These are phyloP conservation scores for Pseudoneurospora amorphoporcata DNA, from an alignment of 495 filamentous ascomycete genomes.

Conservation along the genomic window DNA sequence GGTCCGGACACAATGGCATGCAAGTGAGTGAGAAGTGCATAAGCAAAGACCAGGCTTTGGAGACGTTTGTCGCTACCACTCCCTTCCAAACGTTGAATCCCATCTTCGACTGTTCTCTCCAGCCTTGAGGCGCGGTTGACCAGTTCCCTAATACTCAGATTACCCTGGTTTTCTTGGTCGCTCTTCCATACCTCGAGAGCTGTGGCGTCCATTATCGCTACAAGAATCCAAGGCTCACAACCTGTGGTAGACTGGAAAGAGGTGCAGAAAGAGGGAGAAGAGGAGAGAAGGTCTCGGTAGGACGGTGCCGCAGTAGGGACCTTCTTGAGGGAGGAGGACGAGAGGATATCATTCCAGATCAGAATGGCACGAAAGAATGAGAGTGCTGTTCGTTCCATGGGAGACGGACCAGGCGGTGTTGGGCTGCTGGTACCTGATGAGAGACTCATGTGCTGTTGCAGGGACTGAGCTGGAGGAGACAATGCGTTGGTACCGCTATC, in stretches of 20 bases:
- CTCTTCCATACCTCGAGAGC: not conserved
- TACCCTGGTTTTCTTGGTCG: not conserved
- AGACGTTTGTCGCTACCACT: not conserved
- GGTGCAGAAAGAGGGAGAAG: not conserved
- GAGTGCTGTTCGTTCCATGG: not conserved
- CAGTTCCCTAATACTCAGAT: not conserved
- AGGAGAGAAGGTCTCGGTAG: not conserved
- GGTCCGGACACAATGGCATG: not conserved
- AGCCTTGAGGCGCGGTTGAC: not conserved
- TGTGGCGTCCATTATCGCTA: not conserved
- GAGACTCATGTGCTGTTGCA: not conserved
- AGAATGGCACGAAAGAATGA: not conserved
- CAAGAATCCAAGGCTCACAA: not conserved
- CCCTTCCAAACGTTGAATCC: not conserved
- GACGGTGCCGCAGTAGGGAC: not conserved
- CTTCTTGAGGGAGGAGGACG: not conserved
- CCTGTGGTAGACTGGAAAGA: not conserved
- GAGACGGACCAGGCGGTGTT: not conserved
- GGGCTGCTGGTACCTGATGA: not conserved
- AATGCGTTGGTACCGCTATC: not conserved
- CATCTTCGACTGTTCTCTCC: not conserved
- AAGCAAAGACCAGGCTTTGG: not conserved
- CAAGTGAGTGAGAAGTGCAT: constrained; percentile 1
- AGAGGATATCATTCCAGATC: constrained; percentile 3
- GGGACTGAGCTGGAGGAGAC: not conserved